Evolutionary conservation across 192 early-diverging fungal species (phyloP).

Genomic region (Geosiphon pyriformis): DNA sequence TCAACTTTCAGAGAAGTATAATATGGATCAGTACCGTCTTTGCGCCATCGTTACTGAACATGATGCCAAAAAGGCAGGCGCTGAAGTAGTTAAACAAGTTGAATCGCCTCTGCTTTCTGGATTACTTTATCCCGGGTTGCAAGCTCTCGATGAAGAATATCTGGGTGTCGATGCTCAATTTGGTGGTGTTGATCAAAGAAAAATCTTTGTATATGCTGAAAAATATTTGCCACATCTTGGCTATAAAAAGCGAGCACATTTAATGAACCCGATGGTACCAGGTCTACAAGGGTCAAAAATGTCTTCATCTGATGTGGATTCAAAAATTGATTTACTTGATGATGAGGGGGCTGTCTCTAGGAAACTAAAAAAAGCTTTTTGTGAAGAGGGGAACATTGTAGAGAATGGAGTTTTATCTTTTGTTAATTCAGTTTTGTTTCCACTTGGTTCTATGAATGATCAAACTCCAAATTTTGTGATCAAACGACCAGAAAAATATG

Average conservation of each 20-base stretch:
- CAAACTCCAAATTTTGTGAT: conserved; percentile 57
- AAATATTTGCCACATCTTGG: conserved; percentile 90
- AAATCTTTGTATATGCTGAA: conserved; percentile 98
- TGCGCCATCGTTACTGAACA: conserved; percentile 83
- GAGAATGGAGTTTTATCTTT: conserved; percentile 93
- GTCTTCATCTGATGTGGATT: conserved; percentile 93
- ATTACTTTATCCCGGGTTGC: conserved; percentile 95
- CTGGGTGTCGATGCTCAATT: conserved; percentile 91
- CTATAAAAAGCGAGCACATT: conserved; percentile 93
- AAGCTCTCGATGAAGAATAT: conserved; percentile 97
- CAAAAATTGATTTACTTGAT: conserved; percentile 97
- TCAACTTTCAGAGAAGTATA: conserved; percentile 84
- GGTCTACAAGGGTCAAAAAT: conserved; percentile 93
- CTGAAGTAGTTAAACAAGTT: conserved; percentile 98
- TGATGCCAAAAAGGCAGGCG: conserved; percentile 97
- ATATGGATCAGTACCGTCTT: conserved; percentile 88
- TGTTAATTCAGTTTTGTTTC: conserved; percentile 86
- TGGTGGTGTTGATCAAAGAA: conserved; percentile 98
- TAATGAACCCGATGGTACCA: conserved; percentile 98
- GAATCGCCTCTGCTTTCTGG: conserved; percentile 82
- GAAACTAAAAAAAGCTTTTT: conserved; percentile 95
- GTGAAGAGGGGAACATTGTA: conserved; percentile 89
- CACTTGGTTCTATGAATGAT: conserved; percentile 65
- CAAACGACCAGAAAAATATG: conserved; percentile 81
- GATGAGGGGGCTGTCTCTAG: conserved; percentile 65